Base-by-base conservation (phyloP, 2,329 filamentous ascomycete genomes). In the Cercospora beticola region DNA sequence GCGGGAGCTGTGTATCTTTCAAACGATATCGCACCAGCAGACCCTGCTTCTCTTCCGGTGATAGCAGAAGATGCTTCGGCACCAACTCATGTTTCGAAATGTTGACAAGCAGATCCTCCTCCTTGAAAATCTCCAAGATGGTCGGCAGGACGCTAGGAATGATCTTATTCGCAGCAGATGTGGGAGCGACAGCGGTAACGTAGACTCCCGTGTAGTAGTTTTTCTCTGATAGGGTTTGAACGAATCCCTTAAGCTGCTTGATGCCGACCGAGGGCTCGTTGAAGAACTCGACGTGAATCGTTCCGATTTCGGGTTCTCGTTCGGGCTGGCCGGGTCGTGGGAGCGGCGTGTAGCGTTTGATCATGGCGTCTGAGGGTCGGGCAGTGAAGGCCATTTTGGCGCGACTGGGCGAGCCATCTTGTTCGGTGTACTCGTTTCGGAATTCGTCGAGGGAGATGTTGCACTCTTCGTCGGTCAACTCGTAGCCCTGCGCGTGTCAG, bases 81-180 rank as follows among this genome's bases (percentile, higher is more conserved):
- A 99, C 95, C 66, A 99, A 87, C 82, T 98, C 94, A 83, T 99
- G 95, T 80, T 94, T 92, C 68, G 94, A 98, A 81, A 99, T 98
- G 83, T 99, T 99, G 81, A 99, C 94, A 69, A 98, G 86, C 75
- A 99, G 82, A 82, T 99, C 95, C 80, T 95, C 91, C 85, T 98
- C 95, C 75, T 94, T 88, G 84, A 99, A 99, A 79, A 93, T 92
- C 84, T 99, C 95, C 77, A 97, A 92, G 77, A 92, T 89, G 65
- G 91, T 91, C 70, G 89, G 88, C 74, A 91, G 88, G 67, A 94
- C 89, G 68, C 90, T 89, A 72, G 89, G 89, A 75, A 97, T 90
- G 74, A 94, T 89, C 83, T 96, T 96, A 80, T 94, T 89, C 43
- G 94, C 94, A 69, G 94, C 91, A 30, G 93, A 87, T 0, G 93